Conservation (phyloP, 2,329 filamentous ascomycete genomes). For the Ceratocystiopsis minuta region DNA sequence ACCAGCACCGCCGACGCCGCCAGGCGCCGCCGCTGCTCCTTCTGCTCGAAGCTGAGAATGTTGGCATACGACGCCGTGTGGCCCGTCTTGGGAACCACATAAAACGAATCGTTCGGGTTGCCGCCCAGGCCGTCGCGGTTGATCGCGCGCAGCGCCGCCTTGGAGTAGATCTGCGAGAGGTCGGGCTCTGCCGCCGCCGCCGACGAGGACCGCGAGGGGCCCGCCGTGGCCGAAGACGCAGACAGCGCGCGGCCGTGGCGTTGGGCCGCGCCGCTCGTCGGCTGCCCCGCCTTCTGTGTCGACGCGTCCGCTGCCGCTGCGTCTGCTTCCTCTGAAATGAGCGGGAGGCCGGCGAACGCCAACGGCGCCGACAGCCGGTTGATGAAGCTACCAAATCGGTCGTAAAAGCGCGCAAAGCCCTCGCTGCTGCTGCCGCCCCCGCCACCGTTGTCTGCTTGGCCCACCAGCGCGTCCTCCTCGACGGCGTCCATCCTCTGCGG, state of each 20-base stretch:
- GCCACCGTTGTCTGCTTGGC: background rate
- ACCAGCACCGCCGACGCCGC: constrained; percentile 24
- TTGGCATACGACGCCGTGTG: constrained; percentile 87
- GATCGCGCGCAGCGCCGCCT: constrained; percentile 65
- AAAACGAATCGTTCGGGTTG: constrained; percentile 57
- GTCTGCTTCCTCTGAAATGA: constrained; percentile 36
- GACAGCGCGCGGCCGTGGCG: background rate
- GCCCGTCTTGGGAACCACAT: constrained; percentile 81
- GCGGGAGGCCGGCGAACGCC: constrained; percentile 79
- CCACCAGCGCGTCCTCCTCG: constrained; percentile 5
- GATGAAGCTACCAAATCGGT: constrained; percentile 73
- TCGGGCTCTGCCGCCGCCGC: constrained; percentile 43
- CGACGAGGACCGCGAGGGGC: background rate
- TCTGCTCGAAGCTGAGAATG: constrained; percentile 56
- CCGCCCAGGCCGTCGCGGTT: constrained; percentile 44
- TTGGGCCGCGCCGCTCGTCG: constrained; percentile 19
- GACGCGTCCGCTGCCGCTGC: background rate
- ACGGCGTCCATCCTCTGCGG: constrained; percentile 14
- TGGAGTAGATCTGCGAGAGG: constrained; percentile 67
- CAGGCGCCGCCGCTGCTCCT: constrained; percentile 39
- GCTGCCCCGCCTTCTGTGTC: background rate
- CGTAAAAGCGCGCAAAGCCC: constrained; percentile 81
- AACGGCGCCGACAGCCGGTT: constrained; percentile 78
- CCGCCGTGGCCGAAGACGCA: too few relatives aligned
- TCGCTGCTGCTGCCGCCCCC: constrained; percentile 34